Conservation (phyloP, 331 rosid species). For the Acacia pycnantha region DNA sequence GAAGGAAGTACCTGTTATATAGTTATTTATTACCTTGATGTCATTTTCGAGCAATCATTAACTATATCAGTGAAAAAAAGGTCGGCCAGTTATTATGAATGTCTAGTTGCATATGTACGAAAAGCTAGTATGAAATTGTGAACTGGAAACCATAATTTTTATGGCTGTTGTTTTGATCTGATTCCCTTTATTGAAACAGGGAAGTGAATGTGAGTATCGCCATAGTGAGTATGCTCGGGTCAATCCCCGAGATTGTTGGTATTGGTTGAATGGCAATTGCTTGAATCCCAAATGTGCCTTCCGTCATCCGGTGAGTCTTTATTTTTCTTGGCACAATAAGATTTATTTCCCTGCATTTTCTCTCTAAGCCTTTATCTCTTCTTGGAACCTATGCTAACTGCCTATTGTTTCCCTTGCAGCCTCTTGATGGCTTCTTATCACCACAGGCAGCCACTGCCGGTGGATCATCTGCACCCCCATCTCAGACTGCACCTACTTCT, state of each 20-base stretch:
- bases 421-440: constrained; percentile 82
- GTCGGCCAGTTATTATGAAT: not conserved
- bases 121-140: constrained; percentile 5
- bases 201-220: constrained; percentile 94
- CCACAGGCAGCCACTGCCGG: constrained; percentile 58
- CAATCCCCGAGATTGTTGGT: constrained; percentile 95
- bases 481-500: constrained; percentile 44
- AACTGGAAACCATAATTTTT: not conserved
- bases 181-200: constrained; percentile 50
- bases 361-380: not conserved
- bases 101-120: not conserved
- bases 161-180: constrained; percentile 4
- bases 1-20: not conserved
- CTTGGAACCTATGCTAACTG: constrained; percentile 7
- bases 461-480: constrained; percentile 53
- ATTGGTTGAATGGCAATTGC: constrained; percentile 95
- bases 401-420: constrained; percentile 50
- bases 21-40: not conserved
- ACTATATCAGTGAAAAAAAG: not conserved
- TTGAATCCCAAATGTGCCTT: constrained; percentile 89
- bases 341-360: not conserved
- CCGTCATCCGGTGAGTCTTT: constrained; percentile 86
- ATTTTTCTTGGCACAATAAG: not conserved
- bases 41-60: not conserved
- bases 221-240: constrained; percentile 94